Percentiles rank a stretch among this genome's conserved stretches.
phyloP scores from a whole-genome alignment of 257 asterid genomes.

The Gardenia jasminoides region DNA sequence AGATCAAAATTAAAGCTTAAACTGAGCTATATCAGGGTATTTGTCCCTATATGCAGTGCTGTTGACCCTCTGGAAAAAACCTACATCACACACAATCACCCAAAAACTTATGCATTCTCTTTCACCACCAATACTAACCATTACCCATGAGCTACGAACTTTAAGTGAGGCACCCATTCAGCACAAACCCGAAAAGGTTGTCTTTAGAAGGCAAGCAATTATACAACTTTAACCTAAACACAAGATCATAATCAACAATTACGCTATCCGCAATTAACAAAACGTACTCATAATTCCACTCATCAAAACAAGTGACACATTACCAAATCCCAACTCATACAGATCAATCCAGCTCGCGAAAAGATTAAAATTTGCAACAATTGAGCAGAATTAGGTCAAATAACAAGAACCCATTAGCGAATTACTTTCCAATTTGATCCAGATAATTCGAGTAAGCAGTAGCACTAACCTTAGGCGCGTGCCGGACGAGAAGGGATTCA shows the following conservation, averaged over 20 bases:
- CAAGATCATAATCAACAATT: not conserved
- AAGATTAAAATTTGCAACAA: not conserved
- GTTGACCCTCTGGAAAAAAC: not conserved
- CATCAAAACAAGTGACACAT: slow-evolving; percentile 2
- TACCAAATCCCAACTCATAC: not conserved
- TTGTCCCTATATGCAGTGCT: not conserved
- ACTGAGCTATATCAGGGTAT: not conserved
- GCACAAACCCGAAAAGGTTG: not conserved
- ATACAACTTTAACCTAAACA: not conserved
- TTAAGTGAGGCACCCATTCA: not conserved
- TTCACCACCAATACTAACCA: not conserved
- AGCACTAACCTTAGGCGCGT: slow-evolving; percentile 71
- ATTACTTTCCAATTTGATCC: not conserved
- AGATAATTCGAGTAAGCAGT: not conserved
- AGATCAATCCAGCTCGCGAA: not conserved
- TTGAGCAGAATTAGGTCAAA: slow-evolving; percentile 1
- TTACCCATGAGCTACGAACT: not conserved
- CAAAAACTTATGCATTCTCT: not conserved
- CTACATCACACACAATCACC: not conserved
- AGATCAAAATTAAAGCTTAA: not conserved
- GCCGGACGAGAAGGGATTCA: slow-evolving; percentile 91
- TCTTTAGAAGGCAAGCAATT: not conserved
- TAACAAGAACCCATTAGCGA: slow-evolving; percentile 2
- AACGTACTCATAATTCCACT: not conserved
- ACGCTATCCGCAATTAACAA: not conserved